Percentiles rank a stretch among this genome's conserved stretches.
These are phyloP conservation scores for Protostelium mycophagum DNA, from an alignment of 78 protist species.

Conservation along the genomic window DNA sequence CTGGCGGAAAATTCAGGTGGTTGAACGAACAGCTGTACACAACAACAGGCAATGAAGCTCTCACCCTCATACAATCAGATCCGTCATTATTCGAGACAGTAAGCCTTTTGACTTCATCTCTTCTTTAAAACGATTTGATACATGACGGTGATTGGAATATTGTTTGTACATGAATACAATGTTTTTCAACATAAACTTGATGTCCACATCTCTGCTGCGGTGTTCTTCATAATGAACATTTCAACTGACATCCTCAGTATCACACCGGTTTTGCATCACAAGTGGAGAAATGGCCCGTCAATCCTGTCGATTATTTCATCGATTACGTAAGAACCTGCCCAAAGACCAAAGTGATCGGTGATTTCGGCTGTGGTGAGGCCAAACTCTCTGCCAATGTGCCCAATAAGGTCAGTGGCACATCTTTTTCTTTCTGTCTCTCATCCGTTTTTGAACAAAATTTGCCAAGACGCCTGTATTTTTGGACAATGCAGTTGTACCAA, in stretches of 20 bases:
- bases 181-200: background rate
- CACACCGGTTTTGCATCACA: constrained; percentile 69
- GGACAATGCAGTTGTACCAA: too few relatives aligned
- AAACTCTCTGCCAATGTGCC: constrained; percentile 22
- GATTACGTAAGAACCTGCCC: background rate
- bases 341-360: constrained; percentile 49
- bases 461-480: too few relatives aligned
- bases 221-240: too few relatives aligned
- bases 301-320: constrained; percentile 72
- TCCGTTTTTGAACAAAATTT: too few relatives aligned
- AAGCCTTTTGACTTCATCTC: background rate
- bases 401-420: background rate
- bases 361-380: constrained; percentile 92
- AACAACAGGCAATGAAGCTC: constrained; percentile 28
- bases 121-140: background rate
- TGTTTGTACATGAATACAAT: background rate
- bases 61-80: constrained; percentile 37
- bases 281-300: constrained; percentile 74
- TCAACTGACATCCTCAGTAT: too few relatives aligned
- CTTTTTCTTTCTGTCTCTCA: too few relatives aligned
- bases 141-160: background rate
- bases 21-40: constrained; percentile 83
- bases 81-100: constrained; percentile 48
- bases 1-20: constrained; percentile 68
- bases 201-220: too few relatives aligned